Base-by-base conservation (phyloP, 805 yeast genomes). In the Maudiozyma barnettii region DNA sequence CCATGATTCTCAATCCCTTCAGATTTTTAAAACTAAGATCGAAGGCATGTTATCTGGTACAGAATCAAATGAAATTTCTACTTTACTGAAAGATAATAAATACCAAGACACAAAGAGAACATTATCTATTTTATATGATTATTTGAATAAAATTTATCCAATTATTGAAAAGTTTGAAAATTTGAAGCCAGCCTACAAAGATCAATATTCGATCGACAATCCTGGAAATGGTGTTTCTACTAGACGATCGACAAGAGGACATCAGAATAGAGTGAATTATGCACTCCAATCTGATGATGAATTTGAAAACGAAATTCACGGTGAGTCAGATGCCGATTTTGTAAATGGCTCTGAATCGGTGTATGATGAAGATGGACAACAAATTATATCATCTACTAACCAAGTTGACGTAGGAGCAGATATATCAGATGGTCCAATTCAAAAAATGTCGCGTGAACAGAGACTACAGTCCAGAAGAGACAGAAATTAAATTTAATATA, bases 91-190 rank as follows among this genome's bases (percentile, higher is more conserved):
- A 29, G 57, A 57, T 30, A 46, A 52, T 8, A 52, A 59, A 44
- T 57, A 54, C 40, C 54, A 56, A 37, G 48, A 54, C 3, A 52
- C 64, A 8, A 55, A 58, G 39, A 51, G 51, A 39, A 51, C 58
- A 39, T 40, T 62, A 16, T 43, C 46, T 18, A 45, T 44, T 14
- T 35, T 62, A 29, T 54, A 49, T 38, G 56, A 57, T 1, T 60
- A 52, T 30, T 43, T 62, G 30, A 29, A 48, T 8, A 53, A 53
- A n/a, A 42, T 61, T 45, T 51, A 51, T 18, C 49, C 49, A 41
- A 67, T 88, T 26, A 71, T 87, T 53, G 54, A 67, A n/a, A 85
- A 80, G 57, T 85, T 72, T 61, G 87, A 82, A 65, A 70, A 73
- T 50, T 71, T 88, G 18, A 53, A 53, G 14, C 45, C 39, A 14